Evolutionary conservation across 768 basidiomycete genomes (phyloP), one percentile per base, ranked within the genome.

Genomic region (Glaciozyma antarctica): DNA sequence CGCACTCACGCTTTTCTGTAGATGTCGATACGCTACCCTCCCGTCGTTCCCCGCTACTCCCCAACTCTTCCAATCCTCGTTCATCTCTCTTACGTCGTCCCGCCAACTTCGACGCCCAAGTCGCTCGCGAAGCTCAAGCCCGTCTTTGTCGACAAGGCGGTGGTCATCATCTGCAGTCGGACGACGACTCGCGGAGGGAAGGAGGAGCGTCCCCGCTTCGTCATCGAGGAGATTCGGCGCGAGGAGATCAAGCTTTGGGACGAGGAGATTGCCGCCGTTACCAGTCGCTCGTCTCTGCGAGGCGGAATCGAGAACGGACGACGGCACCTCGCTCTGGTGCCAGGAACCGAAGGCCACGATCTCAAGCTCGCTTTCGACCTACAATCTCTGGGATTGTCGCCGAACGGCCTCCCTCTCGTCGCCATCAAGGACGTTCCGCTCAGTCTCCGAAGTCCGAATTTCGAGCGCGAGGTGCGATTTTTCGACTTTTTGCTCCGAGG

Each of bases 381-480:
- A 3, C 56, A 57, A 34, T n/a, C 56, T 22, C 30, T 34, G 17
- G 53, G 32, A 1, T 2, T 9, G 1, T 21, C 28, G 7, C 17
- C 53, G 2, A 19, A 34, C 19, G 53, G 53, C 5, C 3, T 19
- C 5, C 30, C 21, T 6, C 28, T 54, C 16, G 34, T 30, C 28
- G 21, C 53, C 17, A 22, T 30, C 21, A 57, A 19, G 56, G 56
- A 57, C 38, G 38, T 43, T 13, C 34, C 21, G 21, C 15, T 57
- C 22, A 57, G 56, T 16, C 10, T 43, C 2, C 22, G 56, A 21
- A 43, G 41, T 5, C 56, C 56, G 9, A 41, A 41, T 13, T 24
- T 57, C 24, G 56, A 57, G n/a, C 30, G 28, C 32, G 53, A 54
- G 53, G 53, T 54, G 53, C 28, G 53, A 32, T 32, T 21, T 30